phyloP scores from a whole-genome alignment of 2,329 filamentous ascomycete genomes.

The Diplodia sapinea region DNA sequence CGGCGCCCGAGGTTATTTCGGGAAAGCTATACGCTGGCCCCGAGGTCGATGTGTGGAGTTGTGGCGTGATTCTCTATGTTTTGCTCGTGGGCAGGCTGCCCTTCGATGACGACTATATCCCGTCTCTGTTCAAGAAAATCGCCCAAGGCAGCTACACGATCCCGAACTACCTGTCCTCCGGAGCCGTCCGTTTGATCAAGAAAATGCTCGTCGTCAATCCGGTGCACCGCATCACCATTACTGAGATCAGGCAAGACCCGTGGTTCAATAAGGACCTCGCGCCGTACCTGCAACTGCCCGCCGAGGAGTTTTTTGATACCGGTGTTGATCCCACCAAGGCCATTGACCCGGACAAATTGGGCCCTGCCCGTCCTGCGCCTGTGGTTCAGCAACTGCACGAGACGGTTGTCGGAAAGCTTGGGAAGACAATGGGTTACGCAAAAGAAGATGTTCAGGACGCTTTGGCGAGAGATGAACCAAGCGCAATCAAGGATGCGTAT shows the following conservation, averaged over 20 bases:
- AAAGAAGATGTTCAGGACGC: conserved; percentile 95
- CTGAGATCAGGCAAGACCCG: conserved; percentile 88
- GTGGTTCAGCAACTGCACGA: conserved; percentile 90
- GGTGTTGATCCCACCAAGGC: conserved; percentile 93
- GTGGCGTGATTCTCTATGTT: conserved; percentile 81
- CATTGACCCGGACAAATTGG: conserved; percentile 81
- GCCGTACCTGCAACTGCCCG: conserved; percentile 81
- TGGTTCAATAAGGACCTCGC: conserved; percentile 93
- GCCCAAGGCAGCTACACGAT: conserved; percentile 92
- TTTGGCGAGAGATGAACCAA: conserved; percentile 87
- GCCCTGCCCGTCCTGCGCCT: conserved; percentile 71
- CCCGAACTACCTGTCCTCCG: conserved; percentile 86
- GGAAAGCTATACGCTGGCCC: conserved; percentile 97
- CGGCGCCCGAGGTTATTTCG: conserved; percentile 95
- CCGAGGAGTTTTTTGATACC: conserved; percentile 91
- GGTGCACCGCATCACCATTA: conserved; percentile 90
- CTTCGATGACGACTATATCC: conserved; percentile 98
- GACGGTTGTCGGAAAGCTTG: conserved; percentile 91
- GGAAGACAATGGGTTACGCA: conserved; percentile 97
- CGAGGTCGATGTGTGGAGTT: conserved; percentile 98
- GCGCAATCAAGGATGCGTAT: conserved; percentile 98
- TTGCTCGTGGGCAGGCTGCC: conserved; percentile 73
- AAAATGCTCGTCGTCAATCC: conserved; percentile 96
- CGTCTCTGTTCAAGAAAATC: conserved; percentile 96
- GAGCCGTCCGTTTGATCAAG: conserved; percentile 81